Evolutionary conservation across 2,329 filamentous ascomycete species (phyloP), one percentile per base, ranked within the genome.

Genomic region (Thermomyces lanuginosus): DNA sequence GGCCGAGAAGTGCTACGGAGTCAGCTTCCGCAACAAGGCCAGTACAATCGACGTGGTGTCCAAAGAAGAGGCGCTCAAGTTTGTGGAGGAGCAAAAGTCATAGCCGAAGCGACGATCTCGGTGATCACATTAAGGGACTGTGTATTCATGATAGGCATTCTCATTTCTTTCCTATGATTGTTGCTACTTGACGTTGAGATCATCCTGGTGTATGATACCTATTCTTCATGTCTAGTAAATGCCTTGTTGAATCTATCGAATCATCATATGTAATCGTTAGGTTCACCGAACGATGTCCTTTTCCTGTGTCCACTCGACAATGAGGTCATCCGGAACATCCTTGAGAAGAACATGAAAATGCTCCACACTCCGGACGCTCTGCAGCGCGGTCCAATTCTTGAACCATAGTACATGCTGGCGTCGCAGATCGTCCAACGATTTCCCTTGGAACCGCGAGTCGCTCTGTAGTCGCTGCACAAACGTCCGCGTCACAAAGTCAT

Each of bases 1-100:
- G 11, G 89, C 89, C 3, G 84, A 95, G 60, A 92, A 92, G 60
- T 93, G 86, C 56, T 98, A 98, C 52, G 89, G 89, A 34, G 89
- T 98, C 27, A 82, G 80, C 27, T 95, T 64, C 45, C 70, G 72
- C 38, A 86, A 84, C 54, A 95, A 95, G 66, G 91, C 84, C 38
- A 92, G 81, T 58, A 80, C 73, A 20, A 92, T 98, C 44, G 81
- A 89, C 56, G 86, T 86, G 27, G 84, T 93, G 26, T 75, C 71
- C 36, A 72, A 74, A 29, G 81, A 92, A 37, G 80, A 89, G 43
- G 89, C 89, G 15, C 61, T 98, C 40, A 76, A 80, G 45, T 98
- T 98, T 49, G 84, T 98, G 8, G 86, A 95, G 50, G 86, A 83
- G 11, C 82, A 92, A 53, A 64, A 64, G 46, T 40, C 48, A 9